Percentiles rank a stretch among this genome's conserved stretches.
phyloP scores from a whole-genome alignment of 139 green algal species.

The Chlorella sp. region DNA sequence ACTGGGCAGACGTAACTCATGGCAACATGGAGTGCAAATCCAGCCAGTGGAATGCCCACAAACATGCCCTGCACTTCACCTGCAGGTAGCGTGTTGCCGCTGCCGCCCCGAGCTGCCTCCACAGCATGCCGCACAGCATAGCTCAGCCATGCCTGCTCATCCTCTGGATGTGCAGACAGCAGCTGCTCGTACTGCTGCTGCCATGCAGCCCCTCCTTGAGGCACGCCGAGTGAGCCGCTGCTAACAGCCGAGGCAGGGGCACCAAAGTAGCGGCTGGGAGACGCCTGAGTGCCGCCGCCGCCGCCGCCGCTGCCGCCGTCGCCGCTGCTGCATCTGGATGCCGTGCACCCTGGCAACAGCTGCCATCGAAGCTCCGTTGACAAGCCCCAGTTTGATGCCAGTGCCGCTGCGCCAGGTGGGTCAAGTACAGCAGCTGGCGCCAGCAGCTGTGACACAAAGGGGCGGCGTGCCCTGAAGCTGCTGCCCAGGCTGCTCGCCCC shows the following conservation, averaged over 20 bases:
- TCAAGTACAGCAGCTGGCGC: not conserved
- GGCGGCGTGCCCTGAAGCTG: not conserved
- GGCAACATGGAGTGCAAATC: too few species aligned
- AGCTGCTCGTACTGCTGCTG: conserved; percentile 27
- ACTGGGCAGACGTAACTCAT: too few species aligned
- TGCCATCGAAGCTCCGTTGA: not conserved
- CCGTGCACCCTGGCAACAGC: not conserved
- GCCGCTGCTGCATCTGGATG: not conserved
- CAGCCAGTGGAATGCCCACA: too few species aligned
- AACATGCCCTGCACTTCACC: not conserved
- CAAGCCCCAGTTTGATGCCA: not conserved
- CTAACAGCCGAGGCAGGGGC: not conserved
- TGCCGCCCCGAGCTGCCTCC: not conserved
- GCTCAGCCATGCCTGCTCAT: conserved; percentile 16
- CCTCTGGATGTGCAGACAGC: not conserved
- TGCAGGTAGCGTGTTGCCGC: not conserved
- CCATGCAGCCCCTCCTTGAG: not conserved
- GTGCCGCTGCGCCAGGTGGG: not conserved
- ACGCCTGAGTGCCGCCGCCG: too few species aligned
- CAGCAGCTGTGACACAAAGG: conserved; percentile 21
- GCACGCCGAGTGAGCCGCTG: not conserved
- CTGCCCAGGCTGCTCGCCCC: not conserved
- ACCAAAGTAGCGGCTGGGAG: not conserved
- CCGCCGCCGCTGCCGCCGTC: not conserved
- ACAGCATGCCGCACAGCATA: conserved; percentile 11